Evolutionary conservation across 2,329 filamentous ascomycete genomes (phyloP), one percentile per base, ranked within the genome.

Genomic region (Talaromyces funiculosus): DNA sequence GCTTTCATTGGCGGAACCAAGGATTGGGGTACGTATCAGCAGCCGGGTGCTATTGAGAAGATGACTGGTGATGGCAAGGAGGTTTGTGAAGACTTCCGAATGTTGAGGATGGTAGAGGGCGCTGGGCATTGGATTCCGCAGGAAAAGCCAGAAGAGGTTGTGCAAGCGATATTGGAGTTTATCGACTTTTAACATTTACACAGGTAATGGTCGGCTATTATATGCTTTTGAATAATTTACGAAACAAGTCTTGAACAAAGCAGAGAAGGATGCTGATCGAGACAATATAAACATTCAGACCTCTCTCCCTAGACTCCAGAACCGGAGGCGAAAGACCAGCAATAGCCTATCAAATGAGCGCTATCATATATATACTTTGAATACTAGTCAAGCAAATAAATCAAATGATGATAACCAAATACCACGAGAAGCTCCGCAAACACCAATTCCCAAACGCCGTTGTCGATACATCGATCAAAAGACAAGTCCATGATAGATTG

Each of bases 91-190:
- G 78, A 81, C 61, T 87, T 84, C 67, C 76, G 77, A 54, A 82
- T 83, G 0, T 71, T 76, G 35, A 80, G 69, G 54, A 73, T 86
- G 18, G 74, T 89, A 12, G 80, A 86, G 16, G 80, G 80, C 0
- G 86, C 85, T 4, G 87, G 87, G 0, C 87, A 90, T 74, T 90
- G 87, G 87, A 81, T 87, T 37, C 86, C 87, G 68, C 85, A 89
- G 71, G 86, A 89, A 69, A 78, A 84, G 68, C 81, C 85, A 1
- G 79, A 82, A 64, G 78, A 74, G 58, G 83, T 86, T 8, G 73
- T 78, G 0, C 68, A 77, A 57, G 76, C 77, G 60, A 73, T 86
- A 40, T 61, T 80, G 63, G 70, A 68, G 9, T 81, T 86, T 56
- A 64, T 67, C n/a, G 59, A 60, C 3, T 37, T 54, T 40, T 54